phyloP scores from a whole-genome alignment of 1,139 yeast species.

The Yamadazyma diddensiae region DNA sequence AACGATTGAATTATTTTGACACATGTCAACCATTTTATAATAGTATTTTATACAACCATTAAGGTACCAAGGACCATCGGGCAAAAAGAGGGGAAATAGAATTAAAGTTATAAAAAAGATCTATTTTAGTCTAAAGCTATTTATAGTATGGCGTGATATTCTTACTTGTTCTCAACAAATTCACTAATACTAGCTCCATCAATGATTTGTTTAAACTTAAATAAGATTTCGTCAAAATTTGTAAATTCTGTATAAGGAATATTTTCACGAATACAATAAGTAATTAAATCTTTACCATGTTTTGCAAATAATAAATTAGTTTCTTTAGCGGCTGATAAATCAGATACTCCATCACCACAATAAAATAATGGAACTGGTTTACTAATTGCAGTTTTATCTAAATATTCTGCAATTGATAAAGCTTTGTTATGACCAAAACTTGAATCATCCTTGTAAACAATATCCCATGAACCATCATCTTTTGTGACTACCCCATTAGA shows the following conservation, averaged over 20 bases:
- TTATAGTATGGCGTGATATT: constrained; percentile 18
- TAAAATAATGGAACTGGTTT: constrained; percentile 64
- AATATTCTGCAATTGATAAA: constrained; percentile 69
- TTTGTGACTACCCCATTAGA: constrained; percentile 72
- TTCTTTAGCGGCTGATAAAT: constrained; percentile 90
- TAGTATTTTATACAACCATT: too few relatives aligned
- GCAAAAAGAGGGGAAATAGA: too few relatives aligned
- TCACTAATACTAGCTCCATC: constrained; percentile 26
- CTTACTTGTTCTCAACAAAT: constrained; percentile 26
- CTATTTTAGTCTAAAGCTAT: constrained; percentile 11
- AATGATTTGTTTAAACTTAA: constrained; percentile 39
- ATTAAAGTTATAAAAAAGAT: neutral
- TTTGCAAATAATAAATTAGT: constrained; percentile 92
- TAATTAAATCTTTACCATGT: constrained; percentile 84
- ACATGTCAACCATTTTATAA: too few relatives aligned
- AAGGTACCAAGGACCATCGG: too few relatives aligned
- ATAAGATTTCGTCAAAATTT: constrained; percentile 68
- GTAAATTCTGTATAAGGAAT: constrained; percentile 86
- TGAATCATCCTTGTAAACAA: constrained; percentile 79
- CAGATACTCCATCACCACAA: constrained; percentile 98
- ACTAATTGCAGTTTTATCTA: constrained; percentile 37
- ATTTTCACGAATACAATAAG: constrained; percentile 72
- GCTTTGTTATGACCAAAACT: constrained; percentile 95
- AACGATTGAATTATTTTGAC: too few relatives aligned
- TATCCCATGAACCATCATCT: constrained; percentile 67